Evolutionary conservation across 2,329 filamentous ascomycete genomes (phyloP), one percentile per base, ranked within the genome.

Genomic region (Trichophyton rubrum): DNA sequence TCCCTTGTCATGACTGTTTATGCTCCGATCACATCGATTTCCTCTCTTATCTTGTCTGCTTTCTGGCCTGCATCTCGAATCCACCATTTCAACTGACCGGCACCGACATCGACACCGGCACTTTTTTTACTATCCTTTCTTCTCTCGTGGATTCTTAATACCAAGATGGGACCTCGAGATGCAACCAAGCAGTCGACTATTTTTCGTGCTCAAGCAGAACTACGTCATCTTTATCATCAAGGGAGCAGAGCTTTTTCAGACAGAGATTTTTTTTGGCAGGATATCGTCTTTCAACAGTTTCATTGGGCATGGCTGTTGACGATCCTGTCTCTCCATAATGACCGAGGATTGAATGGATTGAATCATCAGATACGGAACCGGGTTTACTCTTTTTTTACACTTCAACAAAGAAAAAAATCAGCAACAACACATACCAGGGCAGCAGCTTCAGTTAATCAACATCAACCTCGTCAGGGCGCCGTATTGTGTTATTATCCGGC

Each of bases 261-360:
- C 51, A 55, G 51, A 55, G n/a, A 55, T 55, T 55, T 30, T 35
- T 55, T 38, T 55, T 55, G 51, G 51, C 51, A 20, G 51, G 51
- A 55, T 35, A 55, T 53, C 45, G 51, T 35, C 33, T 38, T 55
- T 35, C 20, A 55, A 55, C 51, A 55, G 51, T 55, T 55, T 55
- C 24, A 55, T 35, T 55, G 51, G 27, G 51, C 51, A 55, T 55
- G 30, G 27, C 51, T 55, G 51, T 55, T 55, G 13, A 55, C 51
- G 24, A 33, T 17, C 30, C n/a, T 55, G 51, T 38, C 51, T 35
- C 33, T 15, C 51, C 27, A 33, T 55, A 17, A 55, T 17, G 51
- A 38, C 51, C n/a, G 17, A 35, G 51, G 51, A 55, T n/a, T 33
- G 51, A 55, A 35, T 35, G 51, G 51, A 55, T n/a, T 33, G 51